phyloP scores from a whole-genome alignment of 805 yeast genomes.

The Candida golubevii region DNA sequence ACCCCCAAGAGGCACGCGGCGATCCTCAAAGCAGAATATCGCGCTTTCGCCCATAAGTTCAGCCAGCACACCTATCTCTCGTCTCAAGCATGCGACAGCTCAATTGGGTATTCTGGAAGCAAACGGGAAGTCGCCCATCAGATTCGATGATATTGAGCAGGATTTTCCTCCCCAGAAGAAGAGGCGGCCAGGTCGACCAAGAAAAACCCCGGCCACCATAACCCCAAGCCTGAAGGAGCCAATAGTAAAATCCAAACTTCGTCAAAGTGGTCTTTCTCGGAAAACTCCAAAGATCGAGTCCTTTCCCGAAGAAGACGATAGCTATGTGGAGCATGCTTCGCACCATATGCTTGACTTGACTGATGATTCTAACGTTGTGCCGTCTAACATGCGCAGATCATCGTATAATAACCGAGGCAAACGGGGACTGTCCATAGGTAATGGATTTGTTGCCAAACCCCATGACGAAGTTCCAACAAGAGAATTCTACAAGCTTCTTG shows the following conservation, averaged over 20 bases:
- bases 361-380: conserved; percentile 1
- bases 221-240: neutral
- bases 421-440: conserved; percentile 69
- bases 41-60: conserved; percentile 10
- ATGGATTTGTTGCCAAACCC: conserved; percentile 65
- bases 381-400: conserved; percentile 17
- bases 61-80: conserved; percentile 16
- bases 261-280: neutral
- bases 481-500: conserved; percentile 60
- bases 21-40: conserved; percentile 1
- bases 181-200: conserved; percentile 1
- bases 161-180: conserved; percentile 3
- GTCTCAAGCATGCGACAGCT: conserved; percentile 13
- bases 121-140: neutral
- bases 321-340: conserved; percentile 29
- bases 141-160: conserved; percentile 11
- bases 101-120: conserved; percentile 8
- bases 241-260: neutral
- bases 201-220: neutral
- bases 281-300: conserved; percentile 2
- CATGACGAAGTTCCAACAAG: conserved; percentile 53
- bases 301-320: conserved; percentile 16
- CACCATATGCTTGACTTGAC: conserved; percentile 23
- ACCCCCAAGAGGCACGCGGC: conserved; percentile 6
- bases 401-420: conserved; percentile 62